Conservation (phyloP, 2,329 filamentous ascomycete species). For the Cladosporium cucumerinum region DNA sequence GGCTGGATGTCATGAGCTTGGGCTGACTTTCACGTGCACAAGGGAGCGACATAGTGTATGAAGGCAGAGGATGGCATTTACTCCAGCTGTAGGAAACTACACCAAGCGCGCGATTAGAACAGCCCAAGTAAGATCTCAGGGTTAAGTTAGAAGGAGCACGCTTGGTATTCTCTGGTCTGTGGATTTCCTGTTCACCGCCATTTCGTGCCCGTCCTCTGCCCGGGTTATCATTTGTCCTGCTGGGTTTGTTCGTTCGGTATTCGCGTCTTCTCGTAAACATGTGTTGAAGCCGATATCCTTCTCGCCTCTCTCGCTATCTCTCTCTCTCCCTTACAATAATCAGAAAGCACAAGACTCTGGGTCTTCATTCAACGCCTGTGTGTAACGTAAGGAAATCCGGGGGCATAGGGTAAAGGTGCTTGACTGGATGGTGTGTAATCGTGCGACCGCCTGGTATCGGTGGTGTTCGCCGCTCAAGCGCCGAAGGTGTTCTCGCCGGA, state of each 20-base stretch:
- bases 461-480: conserved; percentile 21
- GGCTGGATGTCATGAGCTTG: neutral
- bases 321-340: neutral
- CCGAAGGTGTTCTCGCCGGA: conserved; percentile 99
- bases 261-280: conserved; percentile 15
- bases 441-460: conserved; percentile 13
- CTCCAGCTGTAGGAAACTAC: conserved; percentile 4
- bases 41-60: neutral
- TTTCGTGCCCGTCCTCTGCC: conserved; percentile 10
- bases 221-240: conserved; percentile 7
- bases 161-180: neutral
- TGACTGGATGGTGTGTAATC: conserved; percentile 5
- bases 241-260: conserved; percentile 14
- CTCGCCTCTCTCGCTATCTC: neutral
- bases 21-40: neutral
- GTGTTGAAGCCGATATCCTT: conserved; percentile 11
- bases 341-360: conserved; percentile 12
- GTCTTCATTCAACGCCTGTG: conserved; percentile 13
- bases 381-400: conserved; percentile 16
- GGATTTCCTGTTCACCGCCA: conserved; percentile 11
- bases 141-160: neutral
- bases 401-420: conserved; percentile 7
- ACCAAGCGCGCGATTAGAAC: neutral
- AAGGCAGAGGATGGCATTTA: conserved; percentile 5
- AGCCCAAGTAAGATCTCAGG: neutral